phyloP scores from a whole-genome alignment of 768 basidiomycete species.

The Lyophyllum atratum region DNA sequence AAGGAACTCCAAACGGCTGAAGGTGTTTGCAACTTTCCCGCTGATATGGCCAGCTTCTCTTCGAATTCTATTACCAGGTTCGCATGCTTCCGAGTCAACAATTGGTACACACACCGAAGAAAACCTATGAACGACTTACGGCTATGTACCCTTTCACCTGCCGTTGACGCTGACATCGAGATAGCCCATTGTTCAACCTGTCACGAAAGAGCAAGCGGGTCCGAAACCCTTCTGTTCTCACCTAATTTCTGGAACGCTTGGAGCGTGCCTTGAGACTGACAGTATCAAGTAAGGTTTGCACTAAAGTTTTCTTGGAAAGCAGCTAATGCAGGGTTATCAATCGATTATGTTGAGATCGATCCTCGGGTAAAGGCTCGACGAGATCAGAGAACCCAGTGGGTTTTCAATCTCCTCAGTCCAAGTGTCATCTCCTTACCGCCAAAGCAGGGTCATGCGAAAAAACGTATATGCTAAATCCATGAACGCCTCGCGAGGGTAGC shows the following conservation, averaged over 20 bases:
- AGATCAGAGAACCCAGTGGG: background rate
- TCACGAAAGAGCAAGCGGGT: background rate
- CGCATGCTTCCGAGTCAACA: background rate
- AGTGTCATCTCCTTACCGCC: background rate
- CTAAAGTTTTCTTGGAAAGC: background rate
- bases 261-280: background rate
- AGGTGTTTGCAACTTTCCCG: slow-evolving; percentile 8
- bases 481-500: background rate
- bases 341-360: background rate
- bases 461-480: background rate
- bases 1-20: slow-evolving; percentile 7
- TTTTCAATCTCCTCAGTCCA: background rate
- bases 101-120: background rate
- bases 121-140: background rate
- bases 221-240: background rate
- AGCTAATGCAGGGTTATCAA: background rate
- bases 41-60: slow-evolving; percentile 5
- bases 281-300: background rate
- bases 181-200: background rate
- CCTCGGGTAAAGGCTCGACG: too few relatives aligned
- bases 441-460: background rate
- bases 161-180: background rate
- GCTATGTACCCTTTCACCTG: background rate
- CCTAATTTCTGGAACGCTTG: background rate
- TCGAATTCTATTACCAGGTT: background rate